Evolutionary conservation across 345 rosid species (phyloP).

Genomic region (Boechera stricta): DNA sequence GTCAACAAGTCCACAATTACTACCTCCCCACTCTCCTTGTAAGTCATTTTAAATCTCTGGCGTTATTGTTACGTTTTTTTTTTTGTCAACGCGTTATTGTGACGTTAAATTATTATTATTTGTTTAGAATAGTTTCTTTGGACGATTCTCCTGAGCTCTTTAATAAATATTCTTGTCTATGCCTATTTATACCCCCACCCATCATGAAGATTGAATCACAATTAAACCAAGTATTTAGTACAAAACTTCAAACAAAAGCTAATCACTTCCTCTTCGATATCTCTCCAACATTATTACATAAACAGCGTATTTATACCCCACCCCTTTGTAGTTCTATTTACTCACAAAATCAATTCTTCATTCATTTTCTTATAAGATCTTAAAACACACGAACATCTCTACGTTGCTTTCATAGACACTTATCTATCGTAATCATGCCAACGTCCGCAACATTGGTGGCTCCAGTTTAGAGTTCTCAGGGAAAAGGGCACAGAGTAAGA

Average conservation of each 20-base stretch:
- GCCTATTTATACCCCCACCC: background rate
- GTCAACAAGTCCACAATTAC: background rate
- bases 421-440: background rate
- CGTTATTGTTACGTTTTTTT: background rate
- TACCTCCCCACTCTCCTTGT: background rate
- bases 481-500: conserved; percentile 84
- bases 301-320: background rate
- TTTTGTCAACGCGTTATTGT: too few relatives aligned
- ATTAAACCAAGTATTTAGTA: background rate
- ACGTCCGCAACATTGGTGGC: background rate
- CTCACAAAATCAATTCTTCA: conserved; percentile 10
- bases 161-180: background rate
- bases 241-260: background rate
- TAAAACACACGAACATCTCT: conserved; percentile 10
- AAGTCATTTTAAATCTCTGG: too few relatives aligned
- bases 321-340: background rate
- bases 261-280: too few relatives aligned
- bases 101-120: background rate
- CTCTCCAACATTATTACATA: background rate
- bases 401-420: background rate
- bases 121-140: background rate
- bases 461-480: conserved; percentile 43
- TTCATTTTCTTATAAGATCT: background rate
- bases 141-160: background rate
- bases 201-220: background rate